Evolutionary conservation across 2,329 filamentous ascomycete species (phyloP).

Genomic region (Fusarium acutatum): DNA sequence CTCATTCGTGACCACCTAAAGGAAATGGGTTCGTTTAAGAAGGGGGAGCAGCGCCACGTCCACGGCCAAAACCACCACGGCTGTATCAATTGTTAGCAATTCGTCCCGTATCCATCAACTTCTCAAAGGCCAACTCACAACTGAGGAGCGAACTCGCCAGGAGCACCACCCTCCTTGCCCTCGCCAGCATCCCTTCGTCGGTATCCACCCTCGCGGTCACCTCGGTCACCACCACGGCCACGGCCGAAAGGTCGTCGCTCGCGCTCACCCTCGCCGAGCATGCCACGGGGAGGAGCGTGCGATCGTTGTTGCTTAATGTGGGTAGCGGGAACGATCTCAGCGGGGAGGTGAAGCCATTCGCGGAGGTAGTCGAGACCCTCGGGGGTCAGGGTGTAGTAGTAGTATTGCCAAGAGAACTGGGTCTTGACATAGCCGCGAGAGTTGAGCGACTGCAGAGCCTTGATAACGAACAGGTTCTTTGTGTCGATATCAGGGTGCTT

Average conservation of each 20-base stretch:
- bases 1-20: constrained; percentile 55
- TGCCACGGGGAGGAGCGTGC: constrained; percentile 96
- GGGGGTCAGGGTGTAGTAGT: constrained; percentile 99
- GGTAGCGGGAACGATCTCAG: constrained; percentile 98
- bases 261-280: constrained; percentile 88
- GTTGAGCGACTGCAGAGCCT: constrained; percentile 97
- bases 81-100: constrained; percentile 55
- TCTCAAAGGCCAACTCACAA: constrained; percentile 68
- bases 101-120: neutral
- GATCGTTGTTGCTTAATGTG: constrained; percentile 99
- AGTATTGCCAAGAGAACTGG: constrained; percentile 99
- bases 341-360: constrained; percentile 99
- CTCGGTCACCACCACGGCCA: constrained; percentile 78
- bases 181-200: constrained; percentile 87
- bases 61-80: constrained; percentile 91
- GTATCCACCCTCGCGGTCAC: constrained; percentile 90
- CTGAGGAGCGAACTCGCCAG: constrained; percentile 89
- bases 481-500: constrained; percentile 99
- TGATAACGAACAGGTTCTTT: constrained; percentile 99
- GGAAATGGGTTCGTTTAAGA: constrained; percentile 61
- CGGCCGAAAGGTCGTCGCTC: constrained; percentile 87
- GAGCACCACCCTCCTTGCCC: constrained; percentile 90
- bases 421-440: constrained; percentile 99
- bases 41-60: constrained; percentile 78
- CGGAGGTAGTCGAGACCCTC: constrained; percentile 99